phyloP scores from a whole-genome alignment of 805 yeast genomes.

The Candida chilensis region DNA sequence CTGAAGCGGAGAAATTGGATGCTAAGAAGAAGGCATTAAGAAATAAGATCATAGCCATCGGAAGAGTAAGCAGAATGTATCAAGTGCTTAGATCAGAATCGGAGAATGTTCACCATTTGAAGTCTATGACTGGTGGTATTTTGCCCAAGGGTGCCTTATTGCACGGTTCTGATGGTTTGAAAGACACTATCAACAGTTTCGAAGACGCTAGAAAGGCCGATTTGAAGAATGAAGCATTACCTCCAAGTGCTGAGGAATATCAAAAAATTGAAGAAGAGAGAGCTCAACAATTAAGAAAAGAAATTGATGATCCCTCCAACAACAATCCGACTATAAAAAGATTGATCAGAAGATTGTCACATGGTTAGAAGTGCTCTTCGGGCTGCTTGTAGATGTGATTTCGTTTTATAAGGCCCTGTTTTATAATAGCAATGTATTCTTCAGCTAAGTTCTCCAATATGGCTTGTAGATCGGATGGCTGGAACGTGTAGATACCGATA shows the following conservation, averaged over 20 bases:
- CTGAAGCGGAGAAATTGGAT: conserved; percentile 6
- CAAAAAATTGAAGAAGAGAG: conserved; percentile 34
- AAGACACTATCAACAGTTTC: conserved; percentile 60
- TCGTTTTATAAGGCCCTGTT: too few relatives aligned
- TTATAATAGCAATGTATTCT: too few relatives aligned
- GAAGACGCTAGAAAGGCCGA: conserved; percentile 82
- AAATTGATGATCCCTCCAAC: conserved; percentile 17
- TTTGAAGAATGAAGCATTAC: conserved; percentile 76
- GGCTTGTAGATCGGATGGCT: too few relatives aligned
- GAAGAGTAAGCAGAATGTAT: conserved; percentile 92
- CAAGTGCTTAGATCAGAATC: conserved; percentile 81
- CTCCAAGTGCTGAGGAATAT: conserved; percentile 64
- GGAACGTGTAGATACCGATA: too few relatives aligned
- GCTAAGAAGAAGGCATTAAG: conserved; percentile 47
- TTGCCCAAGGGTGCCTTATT: conserved; percentile 82
- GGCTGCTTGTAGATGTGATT: too few relatives aligned
- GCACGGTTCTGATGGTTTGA: conserved; percentile 76
- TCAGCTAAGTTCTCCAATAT: too few relatives aligned
- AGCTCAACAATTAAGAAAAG: conserved; percentile 28
- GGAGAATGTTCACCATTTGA: conserved; percentile 75
- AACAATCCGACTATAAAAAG: conserved; percentile 26
- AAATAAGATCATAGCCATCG: conserved; percentile 90
- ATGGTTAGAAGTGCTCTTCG: too few relatives aligned
- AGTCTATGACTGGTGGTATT: conserved; percentile 61
- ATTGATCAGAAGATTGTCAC: conserved; percentile 24